phyloP scores from a whole-genome alignment of 1,284 basidiomycete genomes.

The Pulveroboletus sp. region DNA sequence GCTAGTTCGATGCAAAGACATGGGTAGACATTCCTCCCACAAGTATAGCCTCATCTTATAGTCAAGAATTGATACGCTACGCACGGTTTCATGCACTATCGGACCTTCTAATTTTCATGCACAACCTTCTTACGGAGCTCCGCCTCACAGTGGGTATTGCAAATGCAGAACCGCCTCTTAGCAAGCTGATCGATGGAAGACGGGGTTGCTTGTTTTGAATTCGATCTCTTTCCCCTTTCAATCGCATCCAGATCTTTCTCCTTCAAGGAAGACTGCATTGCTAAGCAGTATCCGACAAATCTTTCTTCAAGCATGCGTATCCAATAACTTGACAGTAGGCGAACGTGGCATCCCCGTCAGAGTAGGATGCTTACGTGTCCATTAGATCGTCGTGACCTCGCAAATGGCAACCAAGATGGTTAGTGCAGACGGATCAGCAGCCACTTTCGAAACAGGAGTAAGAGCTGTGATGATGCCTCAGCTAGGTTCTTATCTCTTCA shows the following conservation, averaged over 20 bases:
- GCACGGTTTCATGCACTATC: slow-evolving; percentile 46
- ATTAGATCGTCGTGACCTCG: slow-evolving; percentile 62
- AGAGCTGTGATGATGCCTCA: slow-evolving; percentile 64
- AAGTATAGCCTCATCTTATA: slow-evolving; percentile 21
- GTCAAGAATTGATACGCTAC: slow-evolving; percentile 33
- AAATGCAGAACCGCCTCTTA: slow-evolving; percentile 15
- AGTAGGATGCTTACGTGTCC: slow-evolving; percentile 3
- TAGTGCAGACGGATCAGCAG: slow-evolving; percentile 58
- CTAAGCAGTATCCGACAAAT: slow-evolving; percentile 54
- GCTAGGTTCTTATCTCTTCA: slow-evolving; percentile 46
- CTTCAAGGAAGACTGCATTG: slow-evolving; percentile 43
- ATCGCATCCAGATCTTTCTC: slow-evolving; percentile 40
- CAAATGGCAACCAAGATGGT: slow-evolving; percentile 70
- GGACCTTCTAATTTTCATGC: slow-evolving; percentile 60
- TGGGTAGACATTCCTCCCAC: slow-evolving; percentile 24
- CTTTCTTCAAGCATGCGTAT: slow-evolving; percentile 51
- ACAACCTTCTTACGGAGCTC: slow-evolving; percentile 49
- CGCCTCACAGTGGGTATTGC: slow-evolving; percentile 47
- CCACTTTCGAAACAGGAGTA: slow-evolving; percentile 62
- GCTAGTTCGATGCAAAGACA: slow-evolving; percentile 7
- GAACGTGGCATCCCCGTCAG: slow-evolving; percentile 1
- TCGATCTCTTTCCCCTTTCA: slow-evolving; percentile 71
- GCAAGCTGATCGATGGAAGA: slow-evolving; percentile 35
- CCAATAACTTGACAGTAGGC: slow-evolving; percentile 54
- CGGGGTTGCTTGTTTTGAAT: slow-evolving; percentile 60